Conservation (phyloP, 129 eudicot species). For the Escallonia herrerae region DNA sequence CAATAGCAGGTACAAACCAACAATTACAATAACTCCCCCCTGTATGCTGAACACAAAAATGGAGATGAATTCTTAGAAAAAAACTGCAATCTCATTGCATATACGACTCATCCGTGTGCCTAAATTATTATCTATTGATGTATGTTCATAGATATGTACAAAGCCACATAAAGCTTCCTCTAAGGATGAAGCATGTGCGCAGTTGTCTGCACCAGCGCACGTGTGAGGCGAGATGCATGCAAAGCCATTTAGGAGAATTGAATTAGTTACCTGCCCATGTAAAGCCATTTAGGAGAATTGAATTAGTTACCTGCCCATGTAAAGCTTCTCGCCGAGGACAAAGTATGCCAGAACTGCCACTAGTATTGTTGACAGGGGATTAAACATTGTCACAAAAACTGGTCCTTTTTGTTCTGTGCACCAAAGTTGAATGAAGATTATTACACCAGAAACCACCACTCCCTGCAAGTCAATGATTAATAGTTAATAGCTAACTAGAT, state of each 20-base stretch:
- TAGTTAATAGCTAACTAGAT: not conserved
- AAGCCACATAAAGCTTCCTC: not conserved
- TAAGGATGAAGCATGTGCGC: too few relatives aligned
- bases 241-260: not conserved
- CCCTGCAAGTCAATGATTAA: conserved; percentile 29
- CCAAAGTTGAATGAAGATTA: conserved; percentile 47
- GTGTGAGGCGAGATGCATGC: not conserved
- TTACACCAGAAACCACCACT: conserved; percentile 55
- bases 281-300: conserved; percentile 18
- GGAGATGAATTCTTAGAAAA: conserved; percentile 6
- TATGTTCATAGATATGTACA: not conserved
- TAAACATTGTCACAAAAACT: conserved; percentile 68
- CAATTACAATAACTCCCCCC: conserved; percentile 41
- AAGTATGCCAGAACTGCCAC: conserved; percentile 58
- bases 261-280: conserved; percentile 39
- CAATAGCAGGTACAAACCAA: conserved; percentile 46
- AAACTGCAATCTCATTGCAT: not conserved
- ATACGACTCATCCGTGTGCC: too few relatives aligned
- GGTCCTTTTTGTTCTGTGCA: conserved; percentile 62
- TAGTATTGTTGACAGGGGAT: conserved; percentile 51
- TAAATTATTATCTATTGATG: not conserved
- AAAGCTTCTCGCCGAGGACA: conserved; percentile 59
- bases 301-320: conserved; percentile 39
- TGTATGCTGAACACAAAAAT: conserved; percentile 29
- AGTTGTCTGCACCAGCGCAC: too few relatives aligned